These are phyloP conservation scores for Allium sativum DNA, from an alignment of 106 monocot species.

Conservation along the genomic window DNA sequence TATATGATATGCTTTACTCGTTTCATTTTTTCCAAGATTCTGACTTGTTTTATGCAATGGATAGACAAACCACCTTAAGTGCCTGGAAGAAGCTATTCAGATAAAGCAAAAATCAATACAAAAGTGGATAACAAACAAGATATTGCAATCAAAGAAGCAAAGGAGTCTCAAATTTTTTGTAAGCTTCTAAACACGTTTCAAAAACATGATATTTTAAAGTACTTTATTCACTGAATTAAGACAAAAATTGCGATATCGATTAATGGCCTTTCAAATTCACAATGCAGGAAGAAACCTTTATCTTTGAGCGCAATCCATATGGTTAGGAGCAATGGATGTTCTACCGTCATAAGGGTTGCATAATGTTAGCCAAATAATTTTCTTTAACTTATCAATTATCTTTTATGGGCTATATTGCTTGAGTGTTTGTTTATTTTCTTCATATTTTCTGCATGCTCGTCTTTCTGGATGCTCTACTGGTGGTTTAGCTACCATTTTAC, in stretches of 20 bases:
- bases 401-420: neutral
- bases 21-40: too few relatives aligned
- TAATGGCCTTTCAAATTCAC: neutral
- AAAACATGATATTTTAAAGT: too few relatives aligned
- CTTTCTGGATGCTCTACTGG: constrained; percentile 47
- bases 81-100: too few relatives aligned
- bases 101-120: too few relatives aligned
- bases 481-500: constrained; percentile 35
- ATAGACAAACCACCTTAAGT: too few relatives aligned
- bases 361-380: constrained; percentile 10
- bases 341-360: constrained; percentile 22
- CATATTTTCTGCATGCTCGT: constrained; percentile 27
- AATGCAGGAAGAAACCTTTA: constrained; percentile 16
- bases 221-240: too few relatives aligned
- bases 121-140: too few relatives aligned
- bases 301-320: constrained; percentile 25
- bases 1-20: too few relatives aligned
- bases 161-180: too few relatives aligned
- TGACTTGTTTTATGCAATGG: too few relatives aligned
- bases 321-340: constrained; percentile 18
- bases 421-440: neutral
- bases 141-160: too few relatives aligned
- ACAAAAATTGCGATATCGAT: neutral
- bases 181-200: too few relatives aligned
- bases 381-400: neutral